These are phyloP conservation scores for Rhodotorula sp. DNA, from an alignment of 1,284 basidiomycete genomes.

Conservation along the genomic window DNA sequence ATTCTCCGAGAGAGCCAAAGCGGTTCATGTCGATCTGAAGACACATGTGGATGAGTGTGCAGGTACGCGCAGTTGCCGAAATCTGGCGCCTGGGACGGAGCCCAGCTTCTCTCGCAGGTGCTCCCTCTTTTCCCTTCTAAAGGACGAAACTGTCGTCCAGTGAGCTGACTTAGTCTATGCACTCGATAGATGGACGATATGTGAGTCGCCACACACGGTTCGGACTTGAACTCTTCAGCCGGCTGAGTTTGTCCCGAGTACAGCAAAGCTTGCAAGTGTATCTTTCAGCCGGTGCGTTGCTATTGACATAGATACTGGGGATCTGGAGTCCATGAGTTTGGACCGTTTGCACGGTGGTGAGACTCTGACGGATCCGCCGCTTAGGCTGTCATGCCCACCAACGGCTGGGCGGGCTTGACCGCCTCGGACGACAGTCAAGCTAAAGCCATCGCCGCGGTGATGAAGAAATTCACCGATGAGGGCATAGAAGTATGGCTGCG, in stretches of 20 bases:
- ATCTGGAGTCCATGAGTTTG: too few relatives aligned
- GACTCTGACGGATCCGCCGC: not conserved
- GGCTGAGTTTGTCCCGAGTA: not conserved
- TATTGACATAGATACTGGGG: too few relatives aligned
- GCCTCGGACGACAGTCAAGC: constrained; percentile 46
- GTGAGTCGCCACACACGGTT: not conserved
- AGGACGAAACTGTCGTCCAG: too few relatives aligned
- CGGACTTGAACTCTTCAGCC: too few relatives aligned
- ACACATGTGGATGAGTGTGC: too few relatives aligned
- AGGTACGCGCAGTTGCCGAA: constrained; percentile 21
- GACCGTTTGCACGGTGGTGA: too few relatives aligned
- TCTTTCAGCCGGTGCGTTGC: constrained; percentile 21
- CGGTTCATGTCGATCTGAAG: too few relatives aligned
- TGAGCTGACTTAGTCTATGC: not conserved
- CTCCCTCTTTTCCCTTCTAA: not conserved
- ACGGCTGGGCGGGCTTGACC: constrained; percentile 43
- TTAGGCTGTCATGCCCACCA: constrained; percentile 38
- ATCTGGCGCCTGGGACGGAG: constrained; percentile 28
- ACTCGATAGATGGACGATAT: constrained; percentile 21
- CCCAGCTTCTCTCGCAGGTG: constrained; percentile 10
- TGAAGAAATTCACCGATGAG: constrained; percentile 50
- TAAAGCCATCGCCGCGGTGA: constrained; percentile 46
- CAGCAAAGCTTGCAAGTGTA: constrained; percentile 22
- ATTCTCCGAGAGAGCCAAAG: too few relatives aligned
- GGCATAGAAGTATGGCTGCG: constrained; percentile 50